Conservation (phyloP, 2,329 filamentous ascomycete genomes). For the Graphium sp. region DNA sequence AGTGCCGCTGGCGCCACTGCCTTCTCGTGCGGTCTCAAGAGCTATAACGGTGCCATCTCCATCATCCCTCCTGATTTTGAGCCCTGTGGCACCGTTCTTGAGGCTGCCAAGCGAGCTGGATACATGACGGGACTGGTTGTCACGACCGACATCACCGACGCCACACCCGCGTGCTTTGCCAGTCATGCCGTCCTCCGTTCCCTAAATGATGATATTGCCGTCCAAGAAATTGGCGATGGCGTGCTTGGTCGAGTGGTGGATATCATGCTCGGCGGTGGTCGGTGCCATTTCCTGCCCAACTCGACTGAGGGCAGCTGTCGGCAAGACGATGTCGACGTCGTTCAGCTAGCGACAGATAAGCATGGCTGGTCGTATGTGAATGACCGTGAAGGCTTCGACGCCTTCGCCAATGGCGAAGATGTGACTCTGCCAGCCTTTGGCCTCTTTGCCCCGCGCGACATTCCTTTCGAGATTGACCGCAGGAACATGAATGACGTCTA, state of each 20-base stretch:
- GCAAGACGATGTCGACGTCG: slow-evolving; percentile 58
- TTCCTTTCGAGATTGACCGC: slow-evolving; percentile 90
- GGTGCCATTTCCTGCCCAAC: slow-evolving; percentile 87
- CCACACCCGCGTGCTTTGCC: slow-evolving; percentile 89
- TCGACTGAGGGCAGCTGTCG: slow-evolving; percentile 68
- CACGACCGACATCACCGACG: slow-evolving; percentile 88
- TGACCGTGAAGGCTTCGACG: slow-evolving; percentile 58
- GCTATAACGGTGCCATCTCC: slow-evolving; percentile 92
- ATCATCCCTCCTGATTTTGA: slow-evolving; percentile 71
- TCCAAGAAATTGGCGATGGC: slow-evolving; percentile 81
- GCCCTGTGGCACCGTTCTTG: slow-evolving; percentile 81
- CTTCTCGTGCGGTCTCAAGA: slow-evolving; percentile 85
- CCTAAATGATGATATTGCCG: slow-evolving; percentile 80
- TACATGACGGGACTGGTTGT: slow-evolving; percentile 91
- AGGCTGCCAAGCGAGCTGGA: slow-evolving; percentile 82
- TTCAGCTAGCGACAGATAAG: slow-evolving; percentile 54
- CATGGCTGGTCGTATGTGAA: slow-evolving; percentile 67
- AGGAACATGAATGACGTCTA: slow-evolving; percentile 63
- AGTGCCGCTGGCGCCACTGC: slow-evolving; percentile 94
- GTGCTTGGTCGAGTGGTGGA: slow-evolving; percentile 79
- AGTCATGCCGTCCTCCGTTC: slow-evolving; percentile 65
- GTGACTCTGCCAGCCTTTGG: slow-evolving; percentile 71
- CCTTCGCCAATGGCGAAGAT: slow-evolving; percentile 46
- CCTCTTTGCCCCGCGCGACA: slow-evolving; percentile 65
- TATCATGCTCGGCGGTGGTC: slow-evolving; percentile 79